Evolutionary conservation across 2,329 filamentous ascomycete genomes (phyloP).

Genomic region (Teratosphaeria destructans): DNA sequence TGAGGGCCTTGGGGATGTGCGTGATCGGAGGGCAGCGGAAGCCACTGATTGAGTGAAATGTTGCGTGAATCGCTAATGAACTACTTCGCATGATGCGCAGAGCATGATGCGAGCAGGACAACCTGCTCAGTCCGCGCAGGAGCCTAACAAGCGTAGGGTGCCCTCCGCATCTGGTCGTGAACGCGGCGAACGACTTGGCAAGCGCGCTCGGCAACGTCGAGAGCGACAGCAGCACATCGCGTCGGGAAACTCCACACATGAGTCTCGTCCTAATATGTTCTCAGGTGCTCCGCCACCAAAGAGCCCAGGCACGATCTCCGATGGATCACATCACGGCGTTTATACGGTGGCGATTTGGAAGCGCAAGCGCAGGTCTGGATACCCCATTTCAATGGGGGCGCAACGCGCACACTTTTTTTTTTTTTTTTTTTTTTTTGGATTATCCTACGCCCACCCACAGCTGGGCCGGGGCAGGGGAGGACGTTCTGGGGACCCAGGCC

Average conservation of each 20-base stretch:
- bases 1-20: conserved; percentile 50
- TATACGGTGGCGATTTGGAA: neutral
- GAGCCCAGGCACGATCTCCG: no score
- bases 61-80: neutral
- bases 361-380: neutral
- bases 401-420: neutral
- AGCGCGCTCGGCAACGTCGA: neutral
- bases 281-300: neutral
- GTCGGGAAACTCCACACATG: neutral
- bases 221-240: neutral
- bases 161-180: neutral
- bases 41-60: conserved; percentile 52
- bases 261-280: neutral
- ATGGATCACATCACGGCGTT: neutral
- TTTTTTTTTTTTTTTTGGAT: neutral
- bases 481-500: neutral
- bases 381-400: neutral
- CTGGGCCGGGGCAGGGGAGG: neutral
- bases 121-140: neutral
- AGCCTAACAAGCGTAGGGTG: neutral
- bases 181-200: neutral
- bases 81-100: neutral
- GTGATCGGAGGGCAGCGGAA: conserved; percentile 54
- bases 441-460: neutral
- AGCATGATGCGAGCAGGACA: neutral